Evolutionary conservation across 2,329 filamentous ascomycete species (phyloP).

Genomic region (Nigrospora osmanthi): DNA sequence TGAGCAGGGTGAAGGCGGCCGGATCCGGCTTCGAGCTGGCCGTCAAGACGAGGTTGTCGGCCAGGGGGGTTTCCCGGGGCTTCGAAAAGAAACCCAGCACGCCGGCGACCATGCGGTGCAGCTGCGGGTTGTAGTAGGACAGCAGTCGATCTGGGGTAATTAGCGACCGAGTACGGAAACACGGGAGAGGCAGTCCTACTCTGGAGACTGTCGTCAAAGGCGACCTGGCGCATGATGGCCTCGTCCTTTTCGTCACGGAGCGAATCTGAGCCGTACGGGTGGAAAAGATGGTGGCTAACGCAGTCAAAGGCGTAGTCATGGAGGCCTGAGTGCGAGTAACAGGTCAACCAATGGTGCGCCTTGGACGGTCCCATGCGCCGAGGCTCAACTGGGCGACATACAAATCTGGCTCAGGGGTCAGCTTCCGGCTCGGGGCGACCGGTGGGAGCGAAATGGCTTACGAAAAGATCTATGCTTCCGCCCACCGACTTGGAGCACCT

Average conservation of each 20-base stretch:
- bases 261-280: constrained; percentile 55
- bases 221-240: constrained; percentile 60
- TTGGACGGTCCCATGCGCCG: constrained; percentile 3
- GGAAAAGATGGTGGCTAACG: constrained; percentile 62
- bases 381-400: constrained; percentile 5
- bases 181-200: constrained; percentile 33
- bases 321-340: constrained; percentile 25
- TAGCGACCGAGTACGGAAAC: neutral
- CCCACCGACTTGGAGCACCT: constrained; percentile 38
- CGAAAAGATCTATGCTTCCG: constrained; percentile 52
- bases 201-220: constrained; percentile 59
- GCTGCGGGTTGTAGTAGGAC: constrained; percentile 44
- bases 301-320: constrained; percentile 66
- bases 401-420: neutral
- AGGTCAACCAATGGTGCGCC: constrained; percentile 4
- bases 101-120: constrained; percentile 39
- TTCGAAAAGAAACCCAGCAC: constrained; percentile 40
- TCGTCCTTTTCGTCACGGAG: constrained; percentile 47
- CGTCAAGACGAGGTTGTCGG: constrained; percentile 50
- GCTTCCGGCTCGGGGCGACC: neutral
- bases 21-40: constrained; percentile 37
- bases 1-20: constrained; percentile 48
- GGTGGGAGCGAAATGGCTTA: constrained; percentile 21
- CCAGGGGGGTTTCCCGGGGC: constrained; percentile 49
- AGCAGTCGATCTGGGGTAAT: constrained; percentile 46